These are phyloP conservation scores for Ophiocordyceps polyrhachis-furcata DNA, from an alignment of 2,329 filamentous ascomycete genomes.

Conservation along the genomic window DNA sequence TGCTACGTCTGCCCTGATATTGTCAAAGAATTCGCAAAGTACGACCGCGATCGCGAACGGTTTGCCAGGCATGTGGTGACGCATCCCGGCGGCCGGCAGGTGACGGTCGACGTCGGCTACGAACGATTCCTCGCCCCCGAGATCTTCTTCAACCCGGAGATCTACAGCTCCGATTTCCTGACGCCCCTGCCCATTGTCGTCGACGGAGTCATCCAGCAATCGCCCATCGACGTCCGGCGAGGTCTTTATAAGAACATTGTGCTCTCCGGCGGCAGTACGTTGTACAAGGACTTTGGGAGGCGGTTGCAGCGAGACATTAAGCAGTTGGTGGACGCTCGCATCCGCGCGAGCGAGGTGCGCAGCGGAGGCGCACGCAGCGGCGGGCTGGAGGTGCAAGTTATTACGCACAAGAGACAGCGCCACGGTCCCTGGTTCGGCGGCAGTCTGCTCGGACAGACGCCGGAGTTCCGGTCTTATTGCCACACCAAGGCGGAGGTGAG, in stretches of 20 bases:
- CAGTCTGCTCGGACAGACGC: constrained; percentile 87
- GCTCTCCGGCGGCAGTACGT: constrained; percentile 83
- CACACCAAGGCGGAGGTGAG: constrained; percentile 68
- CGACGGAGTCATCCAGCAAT: constrained; percentile 91
- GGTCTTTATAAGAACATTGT: constrained; percentile 99
- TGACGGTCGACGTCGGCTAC: constrained; percentile 84
- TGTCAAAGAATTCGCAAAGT: constrained; percentile 92
- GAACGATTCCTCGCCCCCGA: constrained; percentile 95
- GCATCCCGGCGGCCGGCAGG: constrained; percentile 68
- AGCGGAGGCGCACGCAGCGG: constrained; percentile 87
- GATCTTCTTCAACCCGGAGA: constrained; percentile 99
- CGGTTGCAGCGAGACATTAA: constrained; percentile 94
- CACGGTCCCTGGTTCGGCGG: constrained; percentile 98
- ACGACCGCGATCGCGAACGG: constrained; percentile 78
- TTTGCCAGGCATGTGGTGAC: constrained; percentile 82
- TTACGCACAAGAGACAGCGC: constrained; percentile 90
- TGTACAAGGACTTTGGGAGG: constrained; percentile 97
- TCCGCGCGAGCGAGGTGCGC: constrained; percentile 76
- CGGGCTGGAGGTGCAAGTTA: constrained; percentile 89
- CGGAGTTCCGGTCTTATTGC: constrained; percentile 96
- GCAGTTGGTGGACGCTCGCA: constrained; percentile 82
- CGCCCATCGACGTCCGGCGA: constrained; percentile 89
- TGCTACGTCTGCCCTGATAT: constrained; percentile 98
- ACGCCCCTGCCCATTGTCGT: constrained; percentile 89
- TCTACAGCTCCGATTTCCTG: constrained; percentile 96